Evolutionary conservation across 2,329 filamentous ascomycete species (phyloP).

Genomic region (Trichoderma polysporum): DNA sequence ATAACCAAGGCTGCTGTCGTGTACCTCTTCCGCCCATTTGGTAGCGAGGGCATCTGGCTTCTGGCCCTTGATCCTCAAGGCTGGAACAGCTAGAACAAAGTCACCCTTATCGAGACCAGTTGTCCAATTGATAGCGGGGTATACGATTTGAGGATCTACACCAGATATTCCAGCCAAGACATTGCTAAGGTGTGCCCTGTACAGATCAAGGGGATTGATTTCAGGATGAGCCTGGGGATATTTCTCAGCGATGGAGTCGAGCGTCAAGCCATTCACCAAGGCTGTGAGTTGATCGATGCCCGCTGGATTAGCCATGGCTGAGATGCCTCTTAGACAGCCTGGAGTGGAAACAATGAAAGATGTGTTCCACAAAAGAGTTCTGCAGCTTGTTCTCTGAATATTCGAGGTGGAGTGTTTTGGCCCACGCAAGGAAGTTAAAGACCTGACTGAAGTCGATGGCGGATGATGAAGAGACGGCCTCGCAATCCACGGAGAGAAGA

Average conservation of each 20-base stretch:
- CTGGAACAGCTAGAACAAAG: conserved; percentile 73
- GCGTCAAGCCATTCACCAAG: conserved; percentile 23
- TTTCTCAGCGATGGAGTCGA: conserved; percentile 22
- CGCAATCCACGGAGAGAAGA: not conserved
- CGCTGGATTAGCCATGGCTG: conserved; percentile 12
- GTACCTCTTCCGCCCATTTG: conserved; percentile 62
- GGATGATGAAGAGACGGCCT: not conserved
- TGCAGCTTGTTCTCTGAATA: not conserved
- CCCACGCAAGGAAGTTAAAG: not conserved
- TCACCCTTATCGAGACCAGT: conserved; percentile 79
- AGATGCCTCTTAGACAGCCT: not conserved
- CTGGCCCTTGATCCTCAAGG: conserved; percentile 72
- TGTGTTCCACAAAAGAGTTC: not conserved
- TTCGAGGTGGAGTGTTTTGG: not conserved
- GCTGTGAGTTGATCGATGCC: conserved; percentile 23
- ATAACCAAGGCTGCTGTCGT: not conserved
- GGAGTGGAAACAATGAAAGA: not conserved
- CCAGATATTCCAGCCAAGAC: conserved; percentile 67
- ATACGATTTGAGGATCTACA: conserved; percentile 69
- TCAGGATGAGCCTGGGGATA: conserved; percentile 50
- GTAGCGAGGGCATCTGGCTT: conserved; percentile 62
- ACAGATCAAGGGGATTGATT: conserved; percentile 75
- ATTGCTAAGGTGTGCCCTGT: conserved; percentile 72
- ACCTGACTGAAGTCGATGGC: not conserved
- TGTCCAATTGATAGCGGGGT: conserved; percentile 76